Evolutionary conservation across 1,139 yeast genomes (phyloP), one percentile per base, ranked within the genome.

Genomic region (Schwanniomyces etchellsii): DNA sequence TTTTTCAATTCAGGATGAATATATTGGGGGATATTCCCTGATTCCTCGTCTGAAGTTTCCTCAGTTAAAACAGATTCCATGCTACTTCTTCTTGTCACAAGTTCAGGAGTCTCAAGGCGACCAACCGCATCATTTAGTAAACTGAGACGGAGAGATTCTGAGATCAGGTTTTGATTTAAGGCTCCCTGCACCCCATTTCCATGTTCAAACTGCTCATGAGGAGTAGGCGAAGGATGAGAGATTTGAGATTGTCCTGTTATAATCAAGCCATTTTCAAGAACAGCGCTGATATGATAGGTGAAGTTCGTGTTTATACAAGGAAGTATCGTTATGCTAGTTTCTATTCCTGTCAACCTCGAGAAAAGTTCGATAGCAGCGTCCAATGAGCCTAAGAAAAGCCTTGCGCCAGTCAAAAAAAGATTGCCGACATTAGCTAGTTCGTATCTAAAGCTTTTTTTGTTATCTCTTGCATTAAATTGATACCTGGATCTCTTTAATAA

Each of bases 201-300:
- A 7, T 39, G 30, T 17, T 24, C 21, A n/a, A 16, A 9, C n/a
- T 36, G 33, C 5, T 27, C 11, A 12, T 38, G 33, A 15, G 38
- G 42, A 0, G 40, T 20, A 9, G 47, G 50, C 6, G 70, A 60
- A 2, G 96, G 96, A 54, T 89, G 97, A 0, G 96, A 86, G 5
- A 89, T 89, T 47, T 88, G 95, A 3, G 93, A 81, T 52, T 89
- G 97, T n/a, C 97, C 97, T 0, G 93, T 82, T 22, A 89, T 81
- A 3, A 82, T 63, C 5, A 73, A 62, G 1, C 93, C 95, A 52
- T 85, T 74, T 24, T 64, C 62, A 25, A 89, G 60, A 23, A 73
- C 45, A 0, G 96, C 96, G 35, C 93, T 79, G 14, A 89, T 88
- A 48, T 88, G 95, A 43, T 85, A 85, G 14, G 89, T 79, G 56